These are phyloP conservation scores for Neocallimastix lanati DNA, from an alignment of 192 early-diverging fungal genomes.

Conservation along the genomic window DNA sequence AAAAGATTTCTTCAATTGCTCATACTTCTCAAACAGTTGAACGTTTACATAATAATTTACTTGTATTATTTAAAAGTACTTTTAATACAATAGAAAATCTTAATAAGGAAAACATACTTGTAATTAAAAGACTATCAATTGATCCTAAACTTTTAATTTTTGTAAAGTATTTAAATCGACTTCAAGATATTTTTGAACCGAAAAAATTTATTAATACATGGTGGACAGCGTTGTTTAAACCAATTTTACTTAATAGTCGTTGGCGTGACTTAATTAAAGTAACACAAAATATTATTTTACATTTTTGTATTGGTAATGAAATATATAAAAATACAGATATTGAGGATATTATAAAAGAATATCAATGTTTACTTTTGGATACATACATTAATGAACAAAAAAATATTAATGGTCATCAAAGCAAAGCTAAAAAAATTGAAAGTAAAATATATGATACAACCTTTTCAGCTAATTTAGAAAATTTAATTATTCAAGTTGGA, in stretches of 20 bases:
- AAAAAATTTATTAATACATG: background rate
- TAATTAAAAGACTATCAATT: background rate
- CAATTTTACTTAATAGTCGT: background rate
- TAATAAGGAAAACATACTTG: background rate
- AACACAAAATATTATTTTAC: background rate
- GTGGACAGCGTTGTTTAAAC: background rate
- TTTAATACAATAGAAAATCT: background rate
- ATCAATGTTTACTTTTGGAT: background rate
- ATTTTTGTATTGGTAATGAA: background rate
- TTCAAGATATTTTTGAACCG: background rate
- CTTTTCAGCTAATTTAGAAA: background rate
- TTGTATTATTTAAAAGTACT: background rate
- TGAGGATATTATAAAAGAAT: background rate
- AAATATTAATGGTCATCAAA: background rate
- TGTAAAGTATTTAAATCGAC: background rate
- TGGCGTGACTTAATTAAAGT: background rate
- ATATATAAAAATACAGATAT: background rate
- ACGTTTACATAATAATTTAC: background rate
- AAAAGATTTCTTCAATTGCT: background rate
- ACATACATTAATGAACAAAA: background rate
- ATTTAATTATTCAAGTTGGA: background rate
- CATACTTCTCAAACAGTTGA: background rate
- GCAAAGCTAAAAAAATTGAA: background rate
- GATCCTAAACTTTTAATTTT: background rate
- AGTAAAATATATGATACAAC: background rate